phyloP scores from a whole-genome alignment of 176 grass and related monocot genomes.

The Raddia distichophylla region DNA sequence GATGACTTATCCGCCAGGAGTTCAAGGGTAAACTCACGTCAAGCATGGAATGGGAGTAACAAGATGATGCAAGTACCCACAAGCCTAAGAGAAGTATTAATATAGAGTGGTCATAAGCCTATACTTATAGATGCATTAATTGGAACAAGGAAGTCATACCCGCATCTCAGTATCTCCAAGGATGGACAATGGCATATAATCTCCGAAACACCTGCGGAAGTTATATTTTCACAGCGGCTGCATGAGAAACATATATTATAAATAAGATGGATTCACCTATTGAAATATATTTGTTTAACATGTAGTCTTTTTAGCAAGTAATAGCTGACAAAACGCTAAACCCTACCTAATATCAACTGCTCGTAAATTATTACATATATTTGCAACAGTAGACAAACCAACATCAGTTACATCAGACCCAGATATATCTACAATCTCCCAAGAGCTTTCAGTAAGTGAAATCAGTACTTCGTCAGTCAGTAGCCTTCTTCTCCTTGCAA shows the following conservation, averaged over 20 bases:
- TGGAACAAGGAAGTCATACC: conserved; percentile 51
- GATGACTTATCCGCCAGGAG: neutral
- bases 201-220: conserved; percentile 62
- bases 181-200: conserved; percentile 68
- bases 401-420: conserved; percentile 83
- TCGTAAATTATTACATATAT: conserved; percentile 65
- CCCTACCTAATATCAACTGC: conserved; percentile 93
- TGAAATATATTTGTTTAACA: conserved; percentile 17
- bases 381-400: conserved; percentile 62
- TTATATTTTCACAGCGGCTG: conserved; percentile 82
- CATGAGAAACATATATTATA: conserved; percentile 34
- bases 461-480: conserved; percentile 74
- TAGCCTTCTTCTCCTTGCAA: conserved; percentile 81
- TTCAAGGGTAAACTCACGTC: neutral
- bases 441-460: conserved; percentile 79
- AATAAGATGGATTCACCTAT: conserved; percentile 11
- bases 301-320: neutral
- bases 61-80: neutral
- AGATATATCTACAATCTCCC: conserved; percentile 87
- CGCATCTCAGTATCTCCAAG: conserved; percentile 96
- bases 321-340: neutral
- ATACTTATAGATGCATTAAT: conserved; percentile 13
- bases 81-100: neutral
- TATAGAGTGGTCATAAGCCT: neutral
- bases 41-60: neutral